phyloP scores from a whole-genome alignment of 139 green algal species.

The Pedinophyceae sp. region DNA sequence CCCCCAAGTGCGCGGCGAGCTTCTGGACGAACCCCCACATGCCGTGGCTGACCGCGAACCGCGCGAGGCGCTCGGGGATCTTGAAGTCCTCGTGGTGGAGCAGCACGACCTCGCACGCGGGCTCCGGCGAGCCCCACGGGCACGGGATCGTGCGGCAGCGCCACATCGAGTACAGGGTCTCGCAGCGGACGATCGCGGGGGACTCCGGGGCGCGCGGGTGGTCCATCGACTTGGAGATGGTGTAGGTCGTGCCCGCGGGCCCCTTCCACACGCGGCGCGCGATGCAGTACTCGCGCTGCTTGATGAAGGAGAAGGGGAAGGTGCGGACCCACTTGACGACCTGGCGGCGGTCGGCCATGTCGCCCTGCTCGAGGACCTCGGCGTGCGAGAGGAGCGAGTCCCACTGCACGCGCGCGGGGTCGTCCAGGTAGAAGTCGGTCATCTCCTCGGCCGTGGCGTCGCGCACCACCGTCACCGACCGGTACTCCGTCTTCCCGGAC shows the following conservation, averaged over 20 bases:
- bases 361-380: constrained; percentile 25
- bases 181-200: constrained; percentile 23
- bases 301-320: constrained; percentile 80
- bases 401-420: constrained; percentile 51
- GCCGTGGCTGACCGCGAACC: constrained; percentile 49
- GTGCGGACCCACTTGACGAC: constrained; percentile 73
- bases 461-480: constrained; percentile 44
- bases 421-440: constrained; percentile 71
- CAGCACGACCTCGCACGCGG: constrained; percentile 58
- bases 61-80: constrained; percentile 55
- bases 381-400: constrained; percentile 14
- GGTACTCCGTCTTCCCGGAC: constrained; percentile 75
- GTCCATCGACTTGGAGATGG: constrained; percentile 36
- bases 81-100: constrained; percentile 82
- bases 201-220: constrained; percentile 10
- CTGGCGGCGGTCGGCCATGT: constrained; percentile 28
- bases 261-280: constrained; percentile 39
- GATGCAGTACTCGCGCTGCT: constrained; percentile 69
- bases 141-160: constrained; percentile 38
- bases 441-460: constrained; percentile 67
- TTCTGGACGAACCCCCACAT: constrained; percentile 69
- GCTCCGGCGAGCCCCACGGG: constrained; percentile 34
- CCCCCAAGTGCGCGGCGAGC: neutral
- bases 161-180: constrained; percentile 37
- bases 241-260: constrained; percentile 38